Evolutionary conservation across 306 rosid genomes (phyloP), one percentile per base, ranked within the genome.

Genomic region (Dicorynia guianensis): DNA sequence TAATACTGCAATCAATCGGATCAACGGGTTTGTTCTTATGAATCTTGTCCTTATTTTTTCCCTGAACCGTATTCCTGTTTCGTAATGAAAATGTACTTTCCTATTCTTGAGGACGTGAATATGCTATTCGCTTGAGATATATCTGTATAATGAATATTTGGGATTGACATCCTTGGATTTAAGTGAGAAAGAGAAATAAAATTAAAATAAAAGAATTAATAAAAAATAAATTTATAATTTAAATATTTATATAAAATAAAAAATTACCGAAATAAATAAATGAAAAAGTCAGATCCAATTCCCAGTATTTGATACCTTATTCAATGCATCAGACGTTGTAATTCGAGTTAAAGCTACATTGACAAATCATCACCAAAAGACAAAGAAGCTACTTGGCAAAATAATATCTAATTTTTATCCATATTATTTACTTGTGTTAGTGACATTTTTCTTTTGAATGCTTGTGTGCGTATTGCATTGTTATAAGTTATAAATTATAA

Each of bases 1-100:
- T 19, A 72, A 75, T 43, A 36, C 68, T 33, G 88, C 94, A 11
- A 17, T 76, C 57, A 91, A 89, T 81, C 86, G 94, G 67, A 91
- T 91, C 78, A 87, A 85, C 3, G 94, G 97, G 94, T 91, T n/a
- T n/a, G n/a, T n/a, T n/a, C n/a, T n/a, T n/a, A 87, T 57, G 61
- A 11, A 2, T 46, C 11, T 18, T 40, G 8, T 4, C 38, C 54
- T 57, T 48, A 2, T 38, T 6, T 36, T 8, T 20, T 25, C 30
- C 30, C 30, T 2, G 15, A 47, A 8, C 34, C 6, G 15, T 19
- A 53, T 79, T 30, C 36, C 77, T 5, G 13, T 33, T 12, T 60
- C 56, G 4, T 4, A 47, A 25, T 34, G 11, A 25, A 35, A 46
- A 14, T 59, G 53, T 7, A 8, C 17, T 52, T 35, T 9, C 19